These are phyloP conservation scores for Silene vulgaris DNA, from an alignment of 179 eudicot species.

Conservation along the genomic window DNA sequence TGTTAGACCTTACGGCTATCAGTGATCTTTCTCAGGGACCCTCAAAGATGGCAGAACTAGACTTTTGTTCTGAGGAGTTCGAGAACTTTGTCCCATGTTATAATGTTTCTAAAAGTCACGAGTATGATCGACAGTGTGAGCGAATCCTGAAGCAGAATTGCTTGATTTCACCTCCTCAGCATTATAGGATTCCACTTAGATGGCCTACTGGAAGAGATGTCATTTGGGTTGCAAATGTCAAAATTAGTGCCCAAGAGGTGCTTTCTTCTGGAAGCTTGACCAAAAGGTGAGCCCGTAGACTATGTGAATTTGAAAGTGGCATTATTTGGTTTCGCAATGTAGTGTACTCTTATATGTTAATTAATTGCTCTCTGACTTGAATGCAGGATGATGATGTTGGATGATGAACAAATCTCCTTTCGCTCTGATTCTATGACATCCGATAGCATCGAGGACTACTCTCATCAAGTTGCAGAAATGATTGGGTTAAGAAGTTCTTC, in stretches of 20 bases:
- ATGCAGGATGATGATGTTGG: constrained; percentile 97
- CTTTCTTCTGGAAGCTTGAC: constrained; percentile 96
- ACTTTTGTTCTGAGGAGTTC: constrained; percentile 55
- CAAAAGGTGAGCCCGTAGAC: constrained; percentile 54
- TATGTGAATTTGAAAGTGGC: neutral
- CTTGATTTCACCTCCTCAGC: constrained; percentile 63
- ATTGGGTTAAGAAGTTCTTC: constrained; percentile 88
- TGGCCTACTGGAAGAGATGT: constrained; percentile 98
- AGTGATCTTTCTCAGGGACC: constrained; percentile 79
- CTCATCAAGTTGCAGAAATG: constrained; percentile 99
- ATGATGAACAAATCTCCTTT: constrained; percentile 90
- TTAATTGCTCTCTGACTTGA: constrained; percentile 13
- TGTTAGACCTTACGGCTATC: constrained; percentile 71
- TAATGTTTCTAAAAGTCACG: constrained; percentile 63
- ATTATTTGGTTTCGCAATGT: neutral
- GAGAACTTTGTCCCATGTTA: constrained; percentile 87
- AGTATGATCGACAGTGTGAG: constrained; percentile 61
- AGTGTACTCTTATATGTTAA: constrained; percentile 4
- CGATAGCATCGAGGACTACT: constrained; percentile 91
- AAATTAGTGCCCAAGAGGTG: constrained; percentile 90
- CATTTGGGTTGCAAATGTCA: constrained; percentile 91
- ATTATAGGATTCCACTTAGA: constrained; percentile 75
- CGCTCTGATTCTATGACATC: constrained; percentile 74
- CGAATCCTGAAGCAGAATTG: constrained; percentile 42
- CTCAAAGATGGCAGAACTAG: constrained; percentile 60